Conservation (phyloP, 108 stramenopile species). For the Cyclotella cryptica region DNA sequence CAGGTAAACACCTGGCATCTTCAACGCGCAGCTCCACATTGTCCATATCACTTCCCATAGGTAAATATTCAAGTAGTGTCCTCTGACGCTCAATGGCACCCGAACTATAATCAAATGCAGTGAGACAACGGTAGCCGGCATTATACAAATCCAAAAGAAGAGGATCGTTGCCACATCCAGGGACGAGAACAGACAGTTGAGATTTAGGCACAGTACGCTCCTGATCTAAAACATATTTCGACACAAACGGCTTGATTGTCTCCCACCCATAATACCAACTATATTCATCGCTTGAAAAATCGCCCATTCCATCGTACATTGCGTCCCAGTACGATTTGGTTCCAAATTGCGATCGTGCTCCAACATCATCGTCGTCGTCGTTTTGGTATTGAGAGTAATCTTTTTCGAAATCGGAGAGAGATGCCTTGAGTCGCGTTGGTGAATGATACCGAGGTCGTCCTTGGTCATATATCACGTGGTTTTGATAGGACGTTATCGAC, state of each 20-base stretch:
- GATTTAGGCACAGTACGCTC: conserved; percentile 15
- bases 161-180: conserved; percentile 84
- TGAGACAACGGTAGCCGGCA: conserved; percentile 63
- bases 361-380: conserved; percentile 53
- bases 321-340: conserved; percentile 84
- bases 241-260: conserved; percentile 46
- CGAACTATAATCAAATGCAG: conserved; percentile 77
- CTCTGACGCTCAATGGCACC: conserved; percentile 79
- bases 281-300: conserved; percentile 80
- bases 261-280: conserved; percentile 85
- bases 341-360: conserved; percentile 72
- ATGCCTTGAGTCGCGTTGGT: background rate
- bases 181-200: conserved; percentile 58
- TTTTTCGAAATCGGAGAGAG: conserved; percentile 37
- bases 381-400: conserved; percentile 38
- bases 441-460: too few relatives aligned
- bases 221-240: conserved; percentile 21
- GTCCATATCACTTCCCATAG: conserved; percentile 30
- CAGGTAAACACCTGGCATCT: conserved; percentile 68
- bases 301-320: conserved; percentile 79
- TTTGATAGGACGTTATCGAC: too few relatives aligned
- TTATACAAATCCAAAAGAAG: conserved; percentile 71
- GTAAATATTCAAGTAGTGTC: conserved; percentile 60
- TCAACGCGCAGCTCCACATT: conserved; percentile 51
- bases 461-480: too few relatives aligned